Evolutionary conservation across 495 filamentous ascomycete species (phyloP).

Genomic region (Cercophora newfieldiana): DNA sequence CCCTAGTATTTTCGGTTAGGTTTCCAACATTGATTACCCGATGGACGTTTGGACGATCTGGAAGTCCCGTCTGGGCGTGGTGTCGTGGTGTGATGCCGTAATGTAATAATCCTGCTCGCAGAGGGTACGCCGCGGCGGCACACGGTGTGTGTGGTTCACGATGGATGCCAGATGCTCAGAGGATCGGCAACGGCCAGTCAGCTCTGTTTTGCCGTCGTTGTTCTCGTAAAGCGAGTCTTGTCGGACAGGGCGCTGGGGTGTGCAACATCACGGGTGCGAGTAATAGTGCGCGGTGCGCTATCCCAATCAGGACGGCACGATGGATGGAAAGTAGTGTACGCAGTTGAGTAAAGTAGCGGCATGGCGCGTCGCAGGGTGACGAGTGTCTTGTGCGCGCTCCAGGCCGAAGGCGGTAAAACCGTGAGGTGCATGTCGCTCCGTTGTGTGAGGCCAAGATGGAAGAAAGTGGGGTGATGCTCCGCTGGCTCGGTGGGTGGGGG

Average conservation of each 20-base stretch:
- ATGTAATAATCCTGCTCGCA: too few species aligned
- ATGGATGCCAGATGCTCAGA: not conserved
- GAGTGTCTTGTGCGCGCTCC: constrained; percentile 15
- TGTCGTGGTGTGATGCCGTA: not conserved
- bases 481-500: constrained; percentile 5
- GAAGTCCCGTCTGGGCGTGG: not conserved
- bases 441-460: not conserved
- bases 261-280: not conserved
- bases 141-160: not conserved
- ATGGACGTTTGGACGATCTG: not conserved
- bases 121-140: not conserved
- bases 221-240: not conserved
- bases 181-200: not conserved
- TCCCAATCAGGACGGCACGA: not conserved
- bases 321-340: not conserved
- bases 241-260: constrained; percentile 2
- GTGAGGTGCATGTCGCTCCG: constrained; percentile 5
- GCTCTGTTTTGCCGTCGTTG: not conserved
- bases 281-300: not conserved
- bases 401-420: constrained; percentile 13
- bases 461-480: constrained; percentile 1
- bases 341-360: not conserved
- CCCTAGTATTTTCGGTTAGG: constrained; percentile 6
- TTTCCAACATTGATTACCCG: not conserved
- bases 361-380: constrained; percentile 7